Conservation (phyloP, 768 basidiomycete genomes). For the Termitomyces sp. region DNA sequence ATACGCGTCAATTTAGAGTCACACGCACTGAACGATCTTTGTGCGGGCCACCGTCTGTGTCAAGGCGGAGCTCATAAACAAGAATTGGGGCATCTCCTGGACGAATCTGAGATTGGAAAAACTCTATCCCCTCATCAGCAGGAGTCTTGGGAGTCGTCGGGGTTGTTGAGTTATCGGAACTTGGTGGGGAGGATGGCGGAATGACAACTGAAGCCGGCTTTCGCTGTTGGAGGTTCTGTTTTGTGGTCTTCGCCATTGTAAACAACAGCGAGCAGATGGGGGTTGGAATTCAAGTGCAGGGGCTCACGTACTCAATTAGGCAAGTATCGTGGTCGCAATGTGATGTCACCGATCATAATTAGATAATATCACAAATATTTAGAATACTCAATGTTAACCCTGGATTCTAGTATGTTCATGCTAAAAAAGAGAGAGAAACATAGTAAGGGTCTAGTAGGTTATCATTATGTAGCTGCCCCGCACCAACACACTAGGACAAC, state of each 20-base stretch:
- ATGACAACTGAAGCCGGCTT: constrained; percentile 25
- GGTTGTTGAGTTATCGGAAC: constrained; percentile 19
- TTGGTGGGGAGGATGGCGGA: constrained; percentile 20
- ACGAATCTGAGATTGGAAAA: constrained; percentile 58
- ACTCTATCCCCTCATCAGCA: constrained; percentile 88
- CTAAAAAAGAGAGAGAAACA: constrained; percentile 4
- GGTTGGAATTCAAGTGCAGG: constrained; percentile 7
- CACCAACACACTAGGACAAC: constrained; percentile 3
- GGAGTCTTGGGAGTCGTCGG: constrained; percentile 76
- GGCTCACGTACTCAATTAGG: not conserved
- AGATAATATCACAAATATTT: constrained; percentile 8
- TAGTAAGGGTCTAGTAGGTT: constrained; percentile 7
- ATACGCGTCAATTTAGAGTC: not conserved
- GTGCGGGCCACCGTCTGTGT: constrained; percentile 86
- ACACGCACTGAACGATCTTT: constrained; percentile 74
- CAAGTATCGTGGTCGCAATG: not conserved
- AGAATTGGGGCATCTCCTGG: constrained; percentile 59
- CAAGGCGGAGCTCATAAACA: constrained; percentile 84
- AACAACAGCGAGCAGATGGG: constrained; percentile 5
- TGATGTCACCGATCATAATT: constrained; percentile 15
- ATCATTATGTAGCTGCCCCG: constrained; percentile 6
- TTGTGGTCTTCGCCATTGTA: constrained; percentile 20
- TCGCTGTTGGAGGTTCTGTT: constrained; percentile 16
- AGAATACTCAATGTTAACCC: constrained; percentile 6
- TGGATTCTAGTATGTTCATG: not conserved